These are phyloP conservation scores for Scopulariopsis brevicaulis DNA, from an alignment of 2,329 filamentous ascomycete genomes.

Conservation along the genomic window DNA sequence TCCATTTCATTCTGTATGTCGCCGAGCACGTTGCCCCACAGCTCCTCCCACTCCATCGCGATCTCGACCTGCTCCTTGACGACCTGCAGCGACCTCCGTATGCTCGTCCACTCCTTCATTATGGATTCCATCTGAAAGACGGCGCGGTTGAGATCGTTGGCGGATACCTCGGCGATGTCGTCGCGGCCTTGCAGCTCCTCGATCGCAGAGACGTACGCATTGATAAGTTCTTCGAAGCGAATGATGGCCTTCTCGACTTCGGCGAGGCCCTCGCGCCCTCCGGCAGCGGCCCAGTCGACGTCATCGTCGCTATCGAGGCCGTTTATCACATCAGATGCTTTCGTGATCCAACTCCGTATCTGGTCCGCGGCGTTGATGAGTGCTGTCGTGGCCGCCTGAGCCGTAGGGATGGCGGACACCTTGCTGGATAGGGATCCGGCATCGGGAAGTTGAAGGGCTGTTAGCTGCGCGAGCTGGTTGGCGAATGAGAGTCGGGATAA, in stretches of 20 bases:
- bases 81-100: conserved; percentile 63
- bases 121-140: conserved; percentile 87
- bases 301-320: conserved; percentile 93
- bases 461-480: conserved; percentile 85
- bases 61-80: conserved; percentile 90
- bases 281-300: conserved; percentile 90
- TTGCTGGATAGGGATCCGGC: conserved; percentile 72
- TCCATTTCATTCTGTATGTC: conserved; percentile 87
- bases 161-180: conserved; percentile 63
- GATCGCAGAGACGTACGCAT: conserved; percentile 89
- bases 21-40: conserved; percentile 88
- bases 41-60: conserved; percentile 97
- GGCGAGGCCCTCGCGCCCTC: conserved; percentile 69
- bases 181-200: conserved; percentile 72
- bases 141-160: conserved; percentile 60
- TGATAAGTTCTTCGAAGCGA: conserved; percentile 80
- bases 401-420: conserved; percentile 75
- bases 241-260: conserved; percentile 64
- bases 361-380: conserved; percentile 82
- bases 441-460: conserved; percentile 79
- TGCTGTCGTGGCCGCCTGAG: conserved; percentile 71
- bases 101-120: conserved; percentile 71
- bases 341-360: conserved; percentile 87
- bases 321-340: conserved; percentile 78
- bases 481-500: conserved; percentile 86